phyloP scores from a whole-genome alignment of 2,329 filamentous ascomycete species.

The Macrophomina phaseolina region DNA sequence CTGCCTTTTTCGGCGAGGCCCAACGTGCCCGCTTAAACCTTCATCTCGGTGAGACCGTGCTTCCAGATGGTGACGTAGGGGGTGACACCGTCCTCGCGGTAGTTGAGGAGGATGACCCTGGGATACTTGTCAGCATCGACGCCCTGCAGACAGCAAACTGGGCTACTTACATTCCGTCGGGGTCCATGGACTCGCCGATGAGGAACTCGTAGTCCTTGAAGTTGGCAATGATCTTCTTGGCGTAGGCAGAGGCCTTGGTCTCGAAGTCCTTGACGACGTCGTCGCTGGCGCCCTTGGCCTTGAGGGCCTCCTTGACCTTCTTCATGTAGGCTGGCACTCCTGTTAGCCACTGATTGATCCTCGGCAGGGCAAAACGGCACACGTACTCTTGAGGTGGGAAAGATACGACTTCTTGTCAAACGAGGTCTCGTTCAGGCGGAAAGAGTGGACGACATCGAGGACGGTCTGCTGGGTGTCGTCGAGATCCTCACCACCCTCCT shows the following conservation, averaged over 20 bases:
- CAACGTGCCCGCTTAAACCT: conserved; percentile 70
- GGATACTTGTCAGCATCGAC: background rate
- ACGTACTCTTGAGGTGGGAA: conserved; percentile 79
- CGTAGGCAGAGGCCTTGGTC: conserved; percentile 72
- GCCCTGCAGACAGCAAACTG: background rate
- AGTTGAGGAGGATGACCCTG: conserved; percentile 91
- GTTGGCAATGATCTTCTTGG: conserved; percentile 82
- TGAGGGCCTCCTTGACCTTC: conserved; percentile 74
- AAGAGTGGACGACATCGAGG: conserved; percentile 92
- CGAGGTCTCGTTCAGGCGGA: conserved; percentile 78
- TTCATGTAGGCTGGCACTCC: conserved; percentile 79
- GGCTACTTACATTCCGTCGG: conserved; percentile 82
- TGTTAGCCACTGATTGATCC: conserved; percentile 26
- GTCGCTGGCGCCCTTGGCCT: conserved; percentile 65
- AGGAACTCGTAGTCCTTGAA: conserved; percentile 98
- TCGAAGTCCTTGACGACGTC: conserved; percentile 80
- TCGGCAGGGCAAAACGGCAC: background rate
- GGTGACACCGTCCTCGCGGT: conserved; percentile 93
- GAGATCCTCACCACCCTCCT: conserved; percentile 77
- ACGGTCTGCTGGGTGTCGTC: conserved; percentile 76
- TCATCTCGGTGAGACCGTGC: conserved; percentile 85
- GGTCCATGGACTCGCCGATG: conserved; percentile 90
- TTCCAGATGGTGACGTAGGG: conserved; percentile 94
- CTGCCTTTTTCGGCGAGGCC: conserved; percentile 26
- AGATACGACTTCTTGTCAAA: conserved; percentile 92